Base-by-base conservation (phyloP, 768 basidiomycete species). In the Tulasnella sp. region DNA sequence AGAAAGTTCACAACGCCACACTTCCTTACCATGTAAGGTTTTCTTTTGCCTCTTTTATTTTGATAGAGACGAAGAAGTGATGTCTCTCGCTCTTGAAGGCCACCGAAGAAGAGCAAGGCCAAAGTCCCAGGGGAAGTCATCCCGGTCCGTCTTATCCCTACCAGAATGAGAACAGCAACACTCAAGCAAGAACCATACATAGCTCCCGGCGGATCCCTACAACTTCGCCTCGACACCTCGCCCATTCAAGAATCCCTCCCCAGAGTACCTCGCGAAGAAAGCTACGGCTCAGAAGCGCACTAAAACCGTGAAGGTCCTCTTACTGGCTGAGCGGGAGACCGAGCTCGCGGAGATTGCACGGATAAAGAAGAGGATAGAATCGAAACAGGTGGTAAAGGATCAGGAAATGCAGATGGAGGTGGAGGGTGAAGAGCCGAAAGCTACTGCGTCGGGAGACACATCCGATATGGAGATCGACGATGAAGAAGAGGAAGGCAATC, bases 291-390 rank as follows among this genome's bases (percentile, higher is more conserved):
- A 81, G 61, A 76, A 87, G 7, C 77, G 88, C 21, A 80, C 85
- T 21, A 89, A 87, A 74, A 88, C 88, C 64, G 68, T 89, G 66
- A 92, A 91, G 71, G 76, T 81, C 2, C 83, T 92, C 1, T 74
- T 92, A 21, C 78, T 79, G 0, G 85, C 87, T 64, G 89, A 91
- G 67, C 79, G 86, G 4, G 89, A 92, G 65, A 77, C 84, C 0
- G 86, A 89, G 29, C 49, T 54, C 50, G 34, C 56, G 17, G 62
- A 54, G 42, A 44, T 63, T 10, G 41, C 48, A 3, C 26, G 53
- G 26, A 41, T 51, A 26, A 15, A 26, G 15, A 63, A 50, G 30
- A 29, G 27, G 23, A 38, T 26, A 42, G 21, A 32, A 19, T 27
- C 49, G 30, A 48, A 48, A n/a, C 21, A 21, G 19, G 47, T 11